A percentile compares a stretch with the other conserved stretches of the same genome.
Conservation (phyloP, 179 eudicot species). For the Beta macrorhiza region DNA sequence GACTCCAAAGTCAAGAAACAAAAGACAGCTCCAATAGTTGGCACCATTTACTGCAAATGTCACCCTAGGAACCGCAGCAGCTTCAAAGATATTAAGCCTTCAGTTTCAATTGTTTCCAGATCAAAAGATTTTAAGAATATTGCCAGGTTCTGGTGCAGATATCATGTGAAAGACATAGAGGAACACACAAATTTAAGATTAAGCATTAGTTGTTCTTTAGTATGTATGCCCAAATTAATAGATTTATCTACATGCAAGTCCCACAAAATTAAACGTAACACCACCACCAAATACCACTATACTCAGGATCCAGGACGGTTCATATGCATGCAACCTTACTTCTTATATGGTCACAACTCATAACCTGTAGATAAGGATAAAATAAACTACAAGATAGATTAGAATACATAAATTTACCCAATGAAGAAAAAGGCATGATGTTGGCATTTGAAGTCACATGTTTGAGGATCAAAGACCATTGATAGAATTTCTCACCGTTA, state of each 20-base stretch:
- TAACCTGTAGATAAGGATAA: not conserved
- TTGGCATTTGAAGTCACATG: conserved; percentile 4
- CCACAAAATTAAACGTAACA: too few species aligned
- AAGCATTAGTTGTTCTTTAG: not conserved
- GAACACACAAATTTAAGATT: too few species aligned
- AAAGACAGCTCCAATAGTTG: too few species aligned
- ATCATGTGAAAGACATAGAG: too few species aligned
- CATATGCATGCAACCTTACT: not conserved
- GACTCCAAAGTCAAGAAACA: too few species aligned
- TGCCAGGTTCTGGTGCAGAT: too few species aligned
- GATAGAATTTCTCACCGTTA: conserved; percentile 50
- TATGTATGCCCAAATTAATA: not conserved
- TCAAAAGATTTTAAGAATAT: too few species aligned
- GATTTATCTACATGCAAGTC: not conserved
- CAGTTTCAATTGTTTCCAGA: too few species aligned
- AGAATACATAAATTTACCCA: not conserved
- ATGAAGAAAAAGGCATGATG: not conserved
- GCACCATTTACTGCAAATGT: too few species aligned
- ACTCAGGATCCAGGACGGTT: not conserved
- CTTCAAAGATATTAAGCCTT: too few species aligned
- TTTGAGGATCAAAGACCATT: conserved; percentile 6
- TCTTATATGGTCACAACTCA: not conserved
- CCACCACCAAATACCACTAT: too few species aligned
- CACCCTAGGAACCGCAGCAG: too few species aligned
- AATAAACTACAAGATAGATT: not conserved